These are phyloP conservation scores for Penicillium fimorum DNA, from an alignment of 495 filamentous ascomycete genomes.

Conservation along the genomic window DNA sequence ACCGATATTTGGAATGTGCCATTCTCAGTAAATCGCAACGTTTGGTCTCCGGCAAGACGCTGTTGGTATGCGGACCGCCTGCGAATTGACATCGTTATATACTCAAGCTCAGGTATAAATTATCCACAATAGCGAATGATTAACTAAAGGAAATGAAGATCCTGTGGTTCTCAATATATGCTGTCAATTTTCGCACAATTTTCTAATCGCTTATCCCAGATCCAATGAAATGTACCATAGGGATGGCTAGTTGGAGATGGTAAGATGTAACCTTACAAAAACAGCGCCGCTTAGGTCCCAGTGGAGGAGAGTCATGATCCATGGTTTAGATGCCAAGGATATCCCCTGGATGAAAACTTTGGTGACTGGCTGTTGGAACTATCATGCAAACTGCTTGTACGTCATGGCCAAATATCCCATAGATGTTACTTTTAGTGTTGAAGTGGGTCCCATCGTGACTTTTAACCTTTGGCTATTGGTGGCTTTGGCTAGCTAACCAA, in stretches of 20 bases:
- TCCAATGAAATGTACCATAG: neutral
- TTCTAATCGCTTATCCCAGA: neutral
- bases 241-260: no score
- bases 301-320: neutral
- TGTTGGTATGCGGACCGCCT: neutral
- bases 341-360: neutral
- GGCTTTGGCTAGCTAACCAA: neutral
- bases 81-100: slow-evolving; percentile 2
- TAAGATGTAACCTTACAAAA: slow-evolving; percentile 9
- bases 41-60: neutral
- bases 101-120: neutral
- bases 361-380: neutral
- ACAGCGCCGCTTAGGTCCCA: neutral
- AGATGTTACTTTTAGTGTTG: neutral
- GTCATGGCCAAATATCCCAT: slow-evolving; percentile 3
- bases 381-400: slow-evolving; percentile 3
- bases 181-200: neutral
- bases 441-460: neutral
- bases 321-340: neutral
- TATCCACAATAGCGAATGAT: neutral
- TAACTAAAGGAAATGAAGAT: neutral
- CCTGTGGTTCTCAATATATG: neutral
- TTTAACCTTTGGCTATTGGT: slow-evolving; percentile 4
- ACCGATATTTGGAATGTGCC: slow-evolving; percentile 53
- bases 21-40: slow-evolving; percentile 26